phyloP scores from a whole-genome alignment of 306 rosid species.

The Malus sylvestris region DNA sequence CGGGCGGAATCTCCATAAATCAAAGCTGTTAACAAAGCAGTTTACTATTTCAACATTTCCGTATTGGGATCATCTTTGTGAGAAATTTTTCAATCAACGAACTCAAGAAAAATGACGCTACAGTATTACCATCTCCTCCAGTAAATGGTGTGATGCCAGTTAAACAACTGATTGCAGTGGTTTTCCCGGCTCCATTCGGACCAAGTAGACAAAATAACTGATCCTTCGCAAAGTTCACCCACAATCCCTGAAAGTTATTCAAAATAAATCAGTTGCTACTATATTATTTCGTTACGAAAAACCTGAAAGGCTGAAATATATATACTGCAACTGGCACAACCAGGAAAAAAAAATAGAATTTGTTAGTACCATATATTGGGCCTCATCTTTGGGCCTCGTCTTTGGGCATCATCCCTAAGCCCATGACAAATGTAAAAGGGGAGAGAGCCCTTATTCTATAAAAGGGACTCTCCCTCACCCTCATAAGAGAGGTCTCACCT shows the following conservation, averaged over 20 bases:
- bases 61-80: not conserved
- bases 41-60: not conserved
- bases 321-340: not conserved
- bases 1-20: slow-evolving; percentile 68
- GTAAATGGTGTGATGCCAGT: slow-evolving; percentile 83
- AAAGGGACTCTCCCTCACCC: too few relatives aligned
- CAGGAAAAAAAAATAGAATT: too few relatives aligned
- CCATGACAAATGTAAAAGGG: too few relatives aligned
- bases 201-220: slow-evolving; percentile 91
- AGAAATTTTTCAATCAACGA: not conserved
- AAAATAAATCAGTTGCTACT: slow-evolving; percentile 8
- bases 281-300: not conserved
- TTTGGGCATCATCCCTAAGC: too few relatives aligned
- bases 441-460: too few relatives aligned
- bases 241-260: slow-evolving; percentile 61
- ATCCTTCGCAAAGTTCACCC: slow-evolving; percentile 77
- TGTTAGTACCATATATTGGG: too few relatives aligned
- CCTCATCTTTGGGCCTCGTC: too few relatives aligned
- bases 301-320: not conserved
- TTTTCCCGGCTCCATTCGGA: slow-evolving; percentile 94
- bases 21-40: slow-evolving; percentile 44
- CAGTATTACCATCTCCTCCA: slow-evolving; percentile 66
- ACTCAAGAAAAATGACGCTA: not conserved
- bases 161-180: slow-evolving; percentile 81
- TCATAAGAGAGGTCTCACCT: too few relatives aligned